These are phyloP conservation scores for Fusarium pseudonygamai DNA, from an alignment of 2,329 filamentous ascomycete species.

Conservation along the genomic window DNA sequence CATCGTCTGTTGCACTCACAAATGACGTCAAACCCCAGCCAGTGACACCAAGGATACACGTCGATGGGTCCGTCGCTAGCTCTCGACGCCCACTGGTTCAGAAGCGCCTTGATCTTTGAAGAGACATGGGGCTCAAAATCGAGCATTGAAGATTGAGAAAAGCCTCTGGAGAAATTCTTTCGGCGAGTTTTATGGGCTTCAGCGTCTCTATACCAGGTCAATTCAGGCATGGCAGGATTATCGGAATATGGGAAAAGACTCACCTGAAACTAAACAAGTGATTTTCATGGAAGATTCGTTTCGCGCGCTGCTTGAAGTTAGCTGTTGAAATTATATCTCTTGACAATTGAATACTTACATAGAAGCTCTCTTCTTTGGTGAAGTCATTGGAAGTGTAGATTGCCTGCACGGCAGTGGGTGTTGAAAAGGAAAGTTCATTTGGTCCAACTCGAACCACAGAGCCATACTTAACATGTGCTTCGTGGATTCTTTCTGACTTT, in stretches of 20 bases:
- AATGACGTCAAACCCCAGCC: neutral
- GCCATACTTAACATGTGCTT: neutral
- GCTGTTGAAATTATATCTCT: neutral
- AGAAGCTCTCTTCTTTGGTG: neutral
- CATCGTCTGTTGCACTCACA: neutral
- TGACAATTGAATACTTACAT: neutral
- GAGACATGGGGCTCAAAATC: neutral
- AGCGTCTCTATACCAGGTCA: neutral
- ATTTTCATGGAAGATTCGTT: neutral
- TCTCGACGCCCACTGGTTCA: neutral
- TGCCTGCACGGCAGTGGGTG: neutral
- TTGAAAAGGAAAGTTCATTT: neutral
- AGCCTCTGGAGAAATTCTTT: neutral
- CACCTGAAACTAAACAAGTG: neutral
- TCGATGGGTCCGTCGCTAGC: neutral
- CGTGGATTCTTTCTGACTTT: neutral
- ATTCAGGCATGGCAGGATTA: neutral
- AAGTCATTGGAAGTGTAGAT: neutral
- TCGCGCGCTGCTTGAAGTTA: neutral
- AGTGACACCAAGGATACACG: neutral
- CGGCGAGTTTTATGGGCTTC: neutral
- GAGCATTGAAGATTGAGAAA: neutral
- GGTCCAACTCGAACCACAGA: neutral
- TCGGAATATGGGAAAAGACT: neutral
- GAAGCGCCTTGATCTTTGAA: neutral